Base-by-base conservation (phyloP, 139 green algal species). In the Diplosphaera chodatii region DNA sequence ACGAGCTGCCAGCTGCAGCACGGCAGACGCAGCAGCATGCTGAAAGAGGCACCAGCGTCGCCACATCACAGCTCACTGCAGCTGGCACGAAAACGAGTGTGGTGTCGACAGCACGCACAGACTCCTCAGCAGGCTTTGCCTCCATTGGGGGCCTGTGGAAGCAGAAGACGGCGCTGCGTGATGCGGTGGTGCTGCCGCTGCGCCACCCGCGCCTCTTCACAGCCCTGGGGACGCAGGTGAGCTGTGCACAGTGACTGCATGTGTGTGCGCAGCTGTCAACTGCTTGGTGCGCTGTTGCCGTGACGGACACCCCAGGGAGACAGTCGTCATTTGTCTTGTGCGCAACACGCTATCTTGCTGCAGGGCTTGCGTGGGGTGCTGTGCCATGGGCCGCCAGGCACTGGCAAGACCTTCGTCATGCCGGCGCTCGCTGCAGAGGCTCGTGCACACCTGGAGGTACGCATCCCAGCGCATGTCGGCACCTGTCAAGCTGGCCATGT, bases 371-470 rank as follows among this genome's bases (percentile, higher is more conserved):
- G 32, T 5, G 70, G 70, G 4, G 56, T 75, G 32, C 55, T 75
- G 30, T 30, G 69, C 3, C 70, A 75, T 30, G 70, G 70, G 30
- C 70, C 62, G 59, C 70, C 70, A 4, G 70, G 70, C 30, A 69
- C 70, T 8, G 70, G 70, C 28, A 75, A 75, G 30, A 75, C 70
- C 21, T 32, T 59, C 37, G 32, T 75, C 3, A 34, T 63, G n/a
- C 63, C 33, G 30, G 70, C 59, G 16, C 56, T 63, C 4, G 70
- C 70, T 1, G 28, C 32, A 23, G 59, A 75, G 21, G 63, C 70
- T 1, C 40, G 59, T 23, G 70, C 40, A 15, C 20, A 48, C 32
- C 56, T 75, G 59, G 56, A 68, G 30, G 70, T 64, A 18, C 13
- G 16, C 18, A 3, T 27, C 48, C 3, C 16, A n/a, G n/a, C n/a